Base-by-base conservation (phyloP, 192 early-diverging fungal species). In the Podila clonocystis region DNA sequence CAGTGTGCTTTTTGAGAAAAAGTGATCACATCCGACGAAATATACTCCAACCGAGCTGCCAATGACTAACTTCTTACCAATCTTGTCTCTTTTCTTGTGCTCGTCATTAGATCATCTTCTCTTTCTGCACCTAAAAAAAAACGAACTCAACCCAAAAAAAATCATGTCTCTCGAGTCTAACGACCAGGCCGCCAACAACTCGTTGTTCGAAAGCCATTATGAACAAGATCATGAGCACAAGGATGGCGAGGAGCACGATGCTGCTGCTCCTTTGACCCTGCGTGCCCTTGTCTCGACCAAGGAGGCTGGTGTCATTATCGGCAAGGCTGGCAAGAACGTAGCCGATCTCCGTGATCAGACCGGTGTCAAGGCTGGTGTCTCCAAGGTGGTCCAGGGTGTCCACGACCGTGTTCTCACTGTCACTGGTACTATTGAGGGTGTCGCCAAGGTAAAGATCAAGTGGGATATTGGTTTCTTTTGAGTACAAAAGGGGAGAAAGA, bases 281-380 rank as follows among this genome's bases (percentile, higher is more conserved):
- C 93, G 97, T 70, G 94, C 96, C 20, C 85, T 99, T 7, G 94
- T 99, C 31, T 91, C 95, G 30, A 94, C 95, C 77, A 96, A 96
- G 78, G 97, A 99, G 82, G 95, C 95, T 19, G 95, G 94, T 62
- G 91, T 94, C 26, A 92, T 95, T 64, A 95, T 95, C 59, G 93
- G 93, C 60, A 92, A 94, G 76, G 90, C 88, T 59, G 96, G 97
- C 45, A 80, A 91, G 79, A 96, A 95, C 85, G 94, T 99, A 8
- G 93, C 94, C 34, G 94, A 96, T 60, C 89, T 99, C 67, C 90
- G 98, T 63, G 91, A 94, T 30, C 84, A 80, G 33, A 93, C 93
- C 68, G 94, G 94, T 71, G 96, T 96, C 70, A 94, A 93, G 70
- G 95, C 97, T 24, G 95, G 93, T 55, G 97, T 99, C 68, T 95